phyloP scores from a whole-genome alignment of 805 yeast species.

The Torulaspora maleeae region DNA sequence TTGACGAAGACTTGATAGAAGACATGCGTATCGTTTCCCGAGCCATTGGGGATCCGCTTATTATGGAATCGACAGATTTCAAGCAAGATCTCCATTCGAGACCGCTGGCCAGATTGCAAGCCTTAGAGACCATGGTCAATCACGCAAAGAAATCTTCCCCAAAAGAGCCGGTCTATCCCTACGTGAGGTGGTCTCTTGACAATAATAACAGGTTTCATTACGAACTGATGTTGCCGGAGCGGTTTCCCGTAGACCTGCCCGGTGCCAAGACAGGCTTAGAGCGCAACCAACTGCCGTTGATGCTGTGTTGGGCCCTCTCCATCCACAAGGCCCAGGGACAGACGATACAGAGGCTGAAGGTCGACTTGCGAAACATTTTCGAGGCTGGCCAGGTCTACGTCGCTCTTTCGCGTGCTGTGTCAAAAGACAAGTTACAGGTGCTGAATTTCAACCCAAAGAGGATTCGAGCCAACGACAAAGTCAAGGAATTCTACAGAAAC shows the following conservation, averaged over 20 bases:
- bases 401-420: conserved; percentile 73
- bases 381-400: conserved; percentile 85
- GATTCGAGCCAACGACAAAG: conserved; percentile 57
- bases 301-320: conserved; percentile 77
- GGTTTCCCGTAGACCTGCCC: conserved; percentile 39
- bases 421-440: conserved; percentile 60
- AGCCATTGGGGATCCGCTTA: conserved; percentile 27
- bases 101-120: conserved; percentile 16
- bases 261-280: conserved; percentile 32
- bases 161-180: conserved; percentile 28
- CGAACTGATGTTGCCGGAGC: conserved; percentile 37
- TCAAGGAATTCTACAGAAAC: conserved; percentile 53
- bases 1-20: conserved; percentile 27
- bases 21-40: conserved; percentile 35
- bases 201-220: conserved; percentile 27
- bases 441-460: conserved; percentile 55
- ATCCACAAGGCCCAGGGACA: conserved; percentile 87
- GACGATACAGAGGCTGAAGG: conserved; percentile 64
- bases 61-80: conserved; percentile 27
- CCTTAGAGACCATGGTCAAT: conserved; percentile 19
- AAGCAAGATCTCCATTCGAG: conserved; percentile 25
- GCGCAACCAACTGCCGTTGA: conserved; percentile 61
- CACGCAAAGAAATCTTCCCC: conserved; percentile 18
- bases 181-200: conserved; percentile 34
- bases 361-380: conserved; percentile 60